A percentile compares a stretch with the other conserved stretches of the same genome.
phyloP scores from a whole-genome alignment of 176 grass and related monocot species.

The Cenchrus purpureus region DNA sequence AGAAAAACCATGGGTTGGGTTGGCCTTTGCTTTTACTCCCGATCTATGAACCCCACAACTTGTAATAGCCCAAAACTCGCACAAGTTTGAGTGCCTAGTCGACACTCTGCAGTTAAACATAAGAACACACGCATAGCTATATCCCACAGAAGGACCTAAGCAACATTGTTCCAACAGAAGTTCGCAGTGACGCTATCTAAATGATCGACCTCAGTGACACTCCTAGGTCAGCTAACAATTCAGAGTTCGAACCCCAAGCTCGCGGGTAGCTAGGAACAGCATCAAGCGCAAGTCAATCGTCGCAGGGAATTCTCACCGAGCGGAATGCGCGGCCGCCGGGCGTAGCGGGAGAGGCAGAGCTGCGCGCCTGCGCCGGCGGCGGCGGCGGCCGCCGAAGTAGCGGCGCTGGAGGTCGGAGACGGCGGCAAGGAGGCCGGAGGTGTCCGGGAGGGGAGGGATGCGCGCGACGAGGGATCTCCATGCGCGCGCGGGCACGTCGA shows the following conservation, averaged over 20 bases:
- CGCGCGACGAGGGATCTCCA: constrained; percentile 47
- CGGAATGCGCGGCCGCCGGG: constrained; percentile 27
- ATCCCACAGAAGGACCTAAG: constrained; percentile 8
- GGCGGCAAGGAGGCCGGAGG: constrained; percentile 39
- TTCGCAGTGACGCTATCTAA: not conserved
- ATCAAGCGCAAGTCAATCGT: not conserved
- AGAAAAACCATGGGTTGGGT: not conserved
- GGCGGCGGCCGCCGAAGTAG: constrained; percentile 30
- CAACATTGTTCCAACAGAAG: constrained; percentile 10
- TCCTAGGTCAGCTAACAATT: not conserved
- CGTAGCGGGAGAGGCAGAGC: constrained; percentile 46
- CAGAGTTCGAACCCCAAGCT: not conserved
- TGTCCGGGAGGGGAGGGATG: constrained; percentile 39
- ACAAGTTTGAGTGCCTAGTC: not conserved
- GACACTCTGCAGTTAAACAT: not conserved
- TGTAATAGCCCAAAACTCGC: not conserved
- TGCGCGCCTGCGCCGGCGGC: constrained; percentile 37
- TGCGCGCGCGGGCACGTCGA: constrained; percentile 14
- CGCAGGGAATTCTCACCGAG: constrained; percentile 43
- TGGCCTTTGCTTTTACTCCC: not conserved
- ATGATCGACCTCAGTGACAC: not conserved
- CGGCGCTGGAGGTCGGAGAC: constrained; percentile 44
- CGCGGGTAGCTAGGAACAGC: not conserved
- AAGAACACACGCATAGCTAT: not conserved
- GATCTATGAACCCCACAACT: not conserved